Base-by-base conservation (phyloP, 2,329 filamentous ascomycete genomes). In the Trichoderma gracile region DNA sequence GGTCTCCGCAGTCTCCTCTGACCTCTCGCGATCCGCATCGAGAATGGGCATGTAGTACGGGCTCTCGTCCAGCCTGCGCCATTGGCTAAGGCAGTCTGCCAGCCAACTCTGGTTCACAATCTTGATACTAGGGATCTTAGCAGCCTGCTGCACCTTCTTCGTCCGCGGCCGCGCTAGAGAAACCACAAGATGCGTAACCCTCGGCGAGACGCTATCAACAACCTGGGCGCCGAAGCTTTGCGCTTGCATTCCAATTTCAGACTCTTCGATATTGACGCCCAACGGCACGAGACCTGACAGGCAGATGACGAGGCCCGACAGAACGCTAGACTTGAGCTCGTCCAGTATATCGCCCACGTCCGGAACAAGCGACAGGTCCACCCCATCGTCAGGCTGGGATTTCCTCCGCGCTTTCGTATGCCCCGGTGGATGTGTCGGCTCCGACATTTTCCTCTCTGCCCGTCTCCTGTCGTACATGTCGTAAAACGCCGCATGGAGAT, bases 81-180 rank as follows among this genome's bases (percentile, higher is more conserved):
- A 99, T 74, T 90, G 89, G 27, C 87, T 89, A 68, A 98, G 86
- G 63, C 89, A 96, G 69, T 93, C 90, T 38, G 89, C 84, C 33
- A 99, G 86, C 95, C 95, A 99, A 71, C 92, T 87, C 60, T 93
- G 90, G 70, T 89, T 93, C 54, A 99, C 95, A 65, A 99, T 96
- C 74, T 93, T 93, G 76, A 98, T 91, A 58, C 87, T 86, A 0
- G 89, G 82, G 63, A 92, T 90, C 68, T 88, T 87, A 15, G 91
- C 89, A 0, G 95, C 95, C 75, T 93, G 89, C 54, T 91, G 89
- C 49, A 98, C 92, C 78, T 99, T 99, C 60, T 92, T 89, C 0
- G 95, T 98, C 23, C 93, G 88, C 38, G 90, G 90, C 25, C 89
- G 83, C 17, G 85, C 82, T 19, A 86, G 86, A 58, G 86, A 89